phyloP scores from a whole-genome alignment of 2,329 filamentous ascomycete species.

The Thelonectria olida region DNA sequence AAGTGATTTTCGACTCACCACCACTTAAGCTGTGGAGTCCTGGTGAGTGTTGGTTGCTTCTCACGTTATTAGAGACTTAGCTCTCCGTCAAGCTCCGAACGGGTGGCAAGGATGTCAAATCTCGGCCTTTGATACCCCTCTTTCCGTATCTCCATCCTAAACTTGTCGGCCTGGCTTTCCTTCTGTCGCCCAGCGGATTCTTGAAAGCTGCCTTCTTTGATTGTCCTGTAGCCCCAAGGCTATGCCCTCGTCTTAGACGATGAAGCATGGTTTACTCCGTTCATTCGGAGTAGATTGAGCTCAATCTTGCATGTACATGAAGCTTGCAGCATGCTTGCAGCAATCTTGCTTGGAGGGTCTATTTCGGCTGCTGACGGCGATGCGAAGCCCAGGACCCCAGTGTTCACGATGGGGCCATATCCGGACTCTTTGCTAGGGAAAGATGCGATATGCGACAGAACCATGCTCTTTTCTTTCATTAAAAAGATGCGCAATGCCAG shows the following conservation, averaged over 20 bases:
- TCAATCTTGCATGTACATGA: constrained; percentile 44
- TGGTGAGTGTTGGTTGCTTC: constrained; percentile 14
- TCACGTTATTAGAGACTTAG: constrained; percentile 13
- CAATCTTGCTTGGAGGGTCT: constrained; percentile 15
- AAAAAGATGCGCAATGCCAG: constrained; percentile 24
- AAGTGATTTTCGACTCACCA: not conserved
- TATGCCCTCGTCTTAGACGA: constrained; percentile 28
- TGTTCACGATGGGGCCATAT: constrained; percentile 13
- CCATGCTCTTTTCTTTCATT: constrained; percentile 15
- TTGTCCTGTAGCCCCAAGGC: too few relatives aligned
- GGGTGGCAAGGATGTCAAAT: constrained; percentile 7
- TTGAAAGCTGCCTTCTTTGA: too few relatives aligned
- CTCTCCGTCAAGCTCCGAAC: constrained; percentile 16
- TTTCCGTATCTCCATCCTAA: not conserved
- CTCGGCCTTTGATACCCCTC: not conserved
- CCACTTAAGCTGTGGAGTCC: not conserved
- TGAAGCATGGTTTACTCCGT: constrained; percentile 31
- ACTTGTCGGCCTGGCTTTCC: constrained; percentile 17
- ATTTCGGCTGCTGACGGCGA: constrained; percentile 15
- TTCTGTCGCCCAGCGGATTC: too few relatives aligned
- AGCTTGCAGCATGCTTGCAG: constrained; percentile 30
- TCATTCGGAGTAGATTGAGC: constrained; percentile 29
- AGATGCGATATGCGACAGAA: constrained; percentile 29
- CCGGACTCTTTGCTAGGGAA: constrained; percentile 6
- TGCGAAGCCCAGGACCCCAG: constrained; percentile 24